Percentiles rank a stretch among this genome's conserved stretches.
phyloP scores from a whole-genome alignment of 371 early-diverging fungal species.

The Massospora cicadina region DNA sequence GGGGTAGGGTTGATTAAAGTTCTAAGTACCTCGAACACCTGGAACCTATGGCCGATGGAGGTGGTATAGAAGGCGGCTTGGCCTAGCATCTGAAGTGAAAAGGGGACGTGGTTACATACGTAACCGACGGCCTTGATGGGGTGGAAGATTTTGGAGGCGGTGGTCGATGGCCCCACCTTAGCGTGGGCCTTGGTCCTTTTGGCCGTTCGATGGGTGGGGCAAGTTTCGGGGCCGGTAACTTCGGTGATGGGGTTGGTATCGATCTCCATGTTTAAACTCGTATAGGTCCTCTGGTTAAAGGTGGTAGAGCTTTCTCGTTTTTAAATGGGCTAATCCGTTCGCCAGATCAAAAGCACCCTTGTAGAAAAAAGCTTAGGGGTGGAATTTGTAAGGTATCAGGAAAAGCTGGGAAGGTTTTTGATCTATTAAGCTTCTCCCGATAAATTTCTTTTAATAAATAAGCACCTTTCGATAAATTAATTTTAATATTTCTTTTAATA shows the following conservation, averaged over 20 bases:
- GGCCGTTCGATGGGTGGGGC: not conserved
- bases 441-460: too few relatives aligned
- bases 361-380: too few relatives aligned
- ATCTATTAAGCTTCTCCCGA: too few relatives aligned
- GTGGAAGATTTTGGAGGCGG: conserved; percentile 29
- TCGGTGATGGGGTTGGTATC: not conserved
- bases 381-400: too few relatives aligned
- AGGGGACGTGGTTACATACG: conserved; percentile 59
- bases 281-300: too few relatives aligned
- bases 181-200: not conserved
- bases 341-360: too few relatives aligned
- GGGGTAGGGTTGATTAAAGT: too few relatives aligned
- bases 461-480: too few relatives aligned
- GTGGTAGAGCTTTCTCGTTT: too few relatives aligned
- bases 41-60: conserved; percentile 66
- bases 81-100: conserved; percentile 62
- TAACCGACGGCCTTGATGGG: conserved; percentile 83
- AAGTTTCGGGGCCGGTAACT: not conserved
- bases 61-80: conserved; percentile 61
- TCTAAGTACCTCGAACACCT: conserved; percentile 57
- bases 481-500: too few relatives aligned
- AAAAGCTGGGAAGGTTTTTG: too few relatives aligned
- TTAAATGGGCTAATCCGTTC: too few relatives aligned
- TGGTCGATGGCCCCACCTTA: not conserved
- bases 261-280: not conserved